Base-by-base conservation (phyloP, 2,329 filamentous ascomycete genomes). In the Colletotrichum tofieldiae region DNA sequence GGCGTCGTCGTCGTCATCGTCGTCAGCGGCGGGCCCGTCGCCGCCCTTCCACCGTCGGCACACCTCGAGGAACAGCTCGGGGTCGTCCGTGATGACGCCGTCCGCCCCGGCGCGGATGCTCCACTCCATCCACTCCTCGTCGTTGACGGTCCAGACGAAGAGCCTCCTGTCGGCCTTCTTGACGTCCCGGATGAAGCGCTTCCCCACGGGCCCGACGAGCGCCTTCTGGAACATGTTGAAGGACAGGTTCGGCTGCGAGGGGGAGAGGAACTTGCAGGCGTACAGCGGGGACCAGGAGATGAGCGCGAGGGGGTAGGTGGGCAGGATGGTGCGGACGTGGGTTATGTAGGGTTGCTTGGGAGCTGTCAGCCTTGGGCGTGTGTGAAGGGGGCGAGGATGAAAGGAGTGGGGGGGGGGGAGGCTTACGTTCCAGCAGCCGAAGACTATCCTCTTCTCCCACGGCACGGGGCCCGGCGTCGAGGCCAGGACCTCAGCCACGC, bases 111-210 rank as follows among this genome's bases (percentile, higher is more conserved):
- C 83, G 37, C 86, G 82, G 43, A 97, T 90, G 74, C 90, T 88
- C 94, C 94, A 98, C 76, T 91, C 88, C 95, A 98, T 98, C 82
- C 91, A 89, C 61, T 87, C 85, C 74, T 90, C 88, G 18, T 93
- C 88, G 79, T 98, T 98, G 62, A 98, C 93, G 0, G 95, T 98
- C 96, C 96, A 98, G 0, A 91, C 88, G 77, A 93, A 92, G 5
- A 98, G 84, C 5, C 88, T 87, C 29, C 93, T 87, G 32, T 73
- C 67, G 39, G 70, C 72, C 29, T 71, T 70, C 14, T 75, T 87
- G 35, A 90, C 89, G 66, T 92, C 88, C 16, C 85, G 84, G 20
- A 95, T 82, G 83, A 98, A 96, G 14, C 84, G 82, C 12, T 81
- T 79, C 9, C 95, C 95, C 45, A 90, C 84, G 0, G 91, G 91